Conservation (phyloP, 305 asterid genomes). For the Caryopteris hybrid region DNA sequence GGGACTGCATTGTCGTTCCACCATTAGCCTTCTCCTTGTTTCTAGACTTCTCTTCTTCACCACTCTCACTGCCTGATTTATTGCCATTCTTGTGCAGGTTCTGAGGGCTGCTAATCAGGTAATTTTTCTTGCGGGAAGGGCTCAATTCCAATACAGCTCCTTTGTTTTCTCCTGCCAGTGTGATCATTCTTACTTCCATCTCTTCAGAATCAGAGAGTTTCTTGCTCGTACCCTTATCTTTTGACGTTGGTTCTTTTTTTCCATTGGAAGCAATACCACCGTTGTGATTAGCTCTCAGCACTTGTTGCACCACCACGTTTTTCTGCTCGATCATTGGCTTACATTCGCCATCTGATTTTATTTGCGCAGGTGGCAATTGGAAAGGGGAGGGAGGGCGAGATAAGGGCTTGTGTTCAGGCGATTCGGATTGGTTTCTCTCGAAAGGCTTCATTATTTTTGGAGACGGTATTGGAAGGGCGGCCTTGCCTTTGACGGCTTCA, state of each 20-base stretch:
- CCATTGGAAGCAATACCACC: constrained; percentile 1
- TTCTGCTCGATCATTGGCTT: constrained; percentile 36
- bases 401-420: constrained; percentile 27
- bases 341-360: constrained; percentile 10
- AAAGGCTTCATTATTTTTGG: constrained; percentile 36
- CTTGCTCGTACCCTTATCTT: constrained; percentile 29
- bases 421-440: constrained; percentile 26
- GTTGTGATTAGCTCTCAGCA: constrained; percentile 8
- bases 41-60: constrained; percentile 25
- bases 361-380: constrained; percentile 47
- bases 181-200: constrained; percentile 44
- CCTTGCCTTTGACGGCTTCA: neutral
- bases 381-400: constrained; percentile 59
- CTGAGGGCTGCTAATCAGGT: neutral
- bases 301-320: constrained; percentile 32
- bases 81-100: constrained; percentile 18
- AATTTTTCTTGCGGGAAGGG: constrained; percentile 31
- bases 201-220: constrained; percentile 31
- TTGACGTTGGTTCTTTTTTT: constrained; percentile 19
- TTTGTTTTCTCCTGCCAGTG: constrained; percentile 74
- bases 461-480: constrained; percentile 21
- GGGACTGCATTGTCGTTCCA: constrained; percentile 14
- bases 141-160: constrained; percentile 72
- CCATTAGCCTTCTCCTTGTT: constrained; percentile 19
- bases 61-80: constrained; percentile 15